Percentiles rank a stretch among this genome's conserved stretches.
Evolutionary conservation across 2,329 filamentous ascomycete genomes (phyloP).

Genomic region (Pseudogymnoascus sp.): DNA sequence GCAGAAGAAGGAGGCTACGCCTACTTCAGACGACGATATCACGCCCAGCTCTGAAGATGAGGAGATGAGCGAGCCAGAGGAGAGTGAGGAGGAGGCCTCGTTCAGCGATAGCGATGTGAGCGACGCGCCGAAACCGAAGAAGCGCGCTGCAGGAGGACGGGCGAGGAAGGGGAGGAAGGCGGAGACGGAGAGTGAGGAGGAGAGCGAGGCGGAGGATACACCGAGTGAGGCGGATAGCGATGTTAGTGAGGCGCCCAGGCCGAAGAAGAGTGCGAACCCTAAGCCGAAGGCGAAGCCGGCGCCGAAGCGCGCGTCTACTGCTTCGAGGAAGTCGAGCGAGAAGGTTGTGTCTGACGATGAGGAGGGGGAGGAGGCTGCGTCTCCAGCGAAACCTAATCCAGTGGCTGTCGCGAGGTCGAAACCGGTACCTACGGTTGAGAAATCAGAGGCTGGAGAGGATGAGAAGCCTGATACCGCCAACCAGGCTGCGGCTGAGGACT

Average conservation of each 20-base stretch:
- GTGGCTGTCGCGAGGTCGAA: neutral
- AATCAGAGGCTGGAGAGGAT: slow-evolving; percentile 3
- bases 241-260: slow-evolving; percentile 16
- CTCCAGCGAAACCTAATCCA: neutral
- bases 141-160: neutral
- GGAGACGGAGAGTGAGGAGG: slow-evolving; percentile 3
- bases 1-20: slow-evolving; percentile 25
- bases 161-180: slow-evolving; percentile 10
- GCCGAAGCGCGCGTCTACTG: slow-evolving; percentile 31
- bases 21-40: slow-evolving; percentile 14
- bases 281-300: slow-evolving; percentile 23
- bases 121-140: slow-evolving; percentile 15
- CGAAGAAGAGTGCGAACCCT: slow-evolving; percentile 15
- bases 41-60: slow-evolving; percentile 17
- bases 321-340: slow-evolving; percentile 29
- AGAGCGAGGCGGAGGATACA: slow-evolving; percentile 14
- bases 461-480: slow-evolving; percentile 15
- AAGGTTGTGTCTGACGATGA: slow-evolving; percentile 15
- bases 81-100: slow-evolving; percentile 11
- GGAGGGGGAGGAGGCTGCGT: slow-evolving; percentile 8
- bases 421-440: slow-evolving; percentile 1
- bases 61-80: neutral
- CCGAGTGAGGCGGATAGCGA: slow-evolving; percentile 18
- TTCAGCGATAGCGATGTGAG: slow-evolving; percentile 9
- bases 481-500: slow-evolving; percentile 33